Evolutionary conservation across 1,284 basidiomycete genomes (phyloP).

Genomic region (Ceratobasidium sp.): DNA sequence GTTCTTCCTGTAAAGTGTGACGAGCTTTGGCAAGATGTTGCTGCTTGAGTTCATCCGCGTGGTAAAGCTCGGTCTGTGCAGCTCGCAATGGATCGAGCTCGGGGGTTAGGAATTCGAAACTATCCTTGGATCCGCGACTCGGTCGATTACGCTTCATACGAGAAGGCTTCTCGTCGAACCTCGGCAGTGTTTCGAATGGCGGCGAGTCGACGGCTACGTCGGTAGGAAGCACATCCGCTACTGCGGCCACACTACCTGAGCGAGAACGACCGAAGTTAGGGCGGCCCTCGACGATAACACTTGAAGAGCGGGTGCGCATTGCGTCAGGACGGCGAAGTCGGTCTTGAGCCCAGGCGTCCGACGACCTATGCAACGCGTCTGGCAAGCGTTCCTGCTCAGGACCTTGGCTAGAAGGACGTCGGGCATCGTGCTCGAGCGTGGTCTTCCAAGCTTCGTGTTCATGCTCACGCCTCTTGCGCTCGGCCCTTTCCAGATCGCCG

Average conservation of each 20-base stretch:
- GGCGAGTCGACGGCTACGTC: neutral
- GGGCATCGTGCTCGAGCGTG: slow-evolving; percentile 9
- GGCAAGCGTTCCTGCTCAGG: no score
- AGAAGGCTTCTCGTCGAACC: slow-evolving; percentile 10
- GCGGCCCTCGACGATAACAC: slow-evolving; percentile 20
- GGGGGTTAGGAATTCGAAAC: slow-evolving; percentile 1
- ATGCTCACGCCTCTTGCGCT: slow-evolving; percentile 20
- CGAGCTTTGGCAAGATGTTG: slow-evolving; percentile 1
- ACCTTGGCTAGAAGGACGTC: slow-evolving; percentile 3
- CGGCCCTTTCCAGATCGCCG: neutral
- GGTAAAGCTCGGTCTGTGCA: neutral
- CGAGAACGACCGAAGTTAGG: slow-evolving; percentile 19
- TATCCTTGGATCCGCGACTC: slow-evolving; percentile 25
- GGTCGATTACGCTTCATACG: slow-evolving; percentile 10
- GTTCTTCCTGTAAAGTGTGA: neutral
- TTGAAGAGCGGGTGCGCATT: slow-evolving; percentile 36
- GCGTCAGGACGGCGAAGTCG: slow-evolving; percentile 21
- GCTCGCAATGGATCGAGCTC: neutral
- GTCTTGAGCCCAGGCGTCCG: neutral
- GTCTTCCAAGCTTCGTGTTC: slow-evolving; percentile 23
- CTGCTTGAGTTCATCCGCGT: slow-evolving; percentile 1
- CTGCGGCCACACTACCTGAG: slow-evolving; percentile 26
- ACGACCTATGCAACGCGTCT: neutral
- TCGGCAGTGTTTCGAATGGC: slow-evolving; percentile 4
- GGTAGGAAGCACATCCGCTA: neutral